Conservation (phyloP, 1,284 basidiomycete species). For the Stygiomarasmius scandens region DNA sequence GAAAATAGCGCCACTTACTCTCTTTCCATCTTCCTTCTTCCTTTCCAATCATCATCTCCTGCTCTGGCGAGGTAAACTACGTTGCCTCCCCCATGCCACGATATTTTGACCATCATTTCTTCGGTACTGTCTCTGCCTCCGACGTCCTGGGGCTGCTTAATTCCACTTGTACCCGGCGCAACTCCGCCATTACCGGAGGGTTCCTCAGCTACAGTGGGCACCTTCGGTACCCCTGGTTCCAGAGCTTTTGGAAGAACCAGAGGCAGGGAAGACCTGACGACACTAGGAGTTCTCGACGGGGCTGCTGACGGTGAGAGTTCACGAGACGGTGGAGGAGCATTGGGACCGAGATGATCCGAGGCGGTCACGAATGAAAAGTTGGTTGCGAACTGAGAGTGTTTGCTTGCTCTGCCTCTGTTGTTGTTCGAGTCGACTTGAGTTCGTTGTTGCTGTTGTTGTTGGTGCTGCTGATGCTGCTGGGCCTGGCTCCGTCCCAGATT, state of each 20-base stretch:
- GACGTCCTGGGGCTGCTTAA: neutral
- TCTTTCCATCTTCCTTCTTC: conserved; percentile 59
- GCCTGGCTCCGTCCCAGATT: neutral
- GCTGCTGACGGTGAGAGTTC: neutral
- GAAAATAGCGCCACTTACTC: conserved; percentile 47
- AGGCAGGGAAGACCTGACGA: conserved; percentile 8
- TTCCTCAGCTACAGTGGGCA: neutral
- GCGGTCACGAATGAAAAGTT: neutral
- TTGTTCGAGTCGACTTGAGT: neutral
- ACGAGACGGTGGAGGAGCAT: neutral
- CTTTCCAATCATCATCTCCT: conserved; percentile 75
- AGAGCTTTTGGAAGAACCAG: conserved; percentile 1
- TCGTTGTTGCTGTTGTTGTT: too few species aligned
- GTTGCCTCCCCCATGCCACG: conserved; percentile 65
- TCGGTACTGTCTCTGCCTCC: neutral
- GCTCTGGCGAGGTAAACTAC: conserved; percentile 67
- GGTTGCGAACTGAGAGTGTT: neutral
- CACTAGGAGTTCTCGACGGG: neutral
- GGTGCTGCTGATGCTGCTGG: neutral
- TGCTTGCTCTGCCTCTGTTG: neutral
- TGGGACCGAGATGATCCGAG: neutral
- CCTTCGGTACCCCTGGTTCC: neutral
- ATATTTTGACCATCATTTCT: conserved; percentile 54
- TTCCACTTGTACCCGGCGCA: neutral
- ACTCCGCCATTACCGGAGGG: neutral